Evolutionary conservation across 441 rosid genomes (phyloP), one percentile per base, ranked within the genome.

Genomic region (Erysimum pusillum): DNA sequence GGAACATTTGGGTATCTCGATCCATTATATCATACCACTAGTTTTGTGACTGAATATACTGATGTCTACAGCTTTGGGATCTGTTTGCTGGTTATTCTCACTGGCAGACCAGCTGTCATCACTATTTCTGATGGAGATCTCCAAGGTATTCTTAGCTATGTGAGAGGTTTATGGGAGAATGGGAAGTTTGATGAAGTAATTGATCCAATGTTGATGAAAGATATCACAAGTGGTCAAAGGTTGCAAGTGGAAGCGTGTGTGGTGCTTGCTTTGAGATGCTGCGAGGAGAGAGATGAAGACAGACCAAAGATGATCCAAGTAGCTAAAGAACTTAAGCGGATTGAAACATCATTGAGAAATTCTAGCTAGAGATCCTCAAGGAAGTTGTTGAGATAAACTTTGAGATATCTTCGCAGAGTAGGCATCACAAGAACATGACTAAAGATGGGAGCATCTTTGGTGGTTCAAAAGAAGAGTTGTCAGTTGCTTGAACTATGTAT

Each of bases 51-150:
- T 1, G 44, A 69, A 32, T 69, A 41, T 32, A 17, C 74, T 0
- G 74, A 69, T 42, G 74, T 42, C 2, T 57, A 25, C 38, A 69
- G 64, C 53, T 69, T 56, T 57, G 74, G 74, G 13, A n/a, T 54
- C 32, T 57, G 17, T 69, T 25, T 70, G 56, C 6, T 70, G 66
- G 66, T 70, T 70, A 11, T 70, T 7, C 63, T 74, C 15, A 81
- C 63, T 73, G 72, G 74, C 17, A 52, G 52, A 4, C 81, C 73
- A 9, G 83, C 35, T 31, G 65, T 5, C 9, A 79, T 44, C 54
- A 59, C 45, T 5, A 12, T 10, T 5, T 53, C 51, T 39, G 28
- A 68, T 53, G 73, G 17, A 20, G 32, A 34, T 15, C 36, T 4
- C 61, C 39, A 56, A 34, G 61, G 6, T 36, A 52, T 68, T 7